Evolutionary conservation across 768 basidiomycete species (phyloP).

Genomic region (Gloeophyllum trabeum): DNA sequence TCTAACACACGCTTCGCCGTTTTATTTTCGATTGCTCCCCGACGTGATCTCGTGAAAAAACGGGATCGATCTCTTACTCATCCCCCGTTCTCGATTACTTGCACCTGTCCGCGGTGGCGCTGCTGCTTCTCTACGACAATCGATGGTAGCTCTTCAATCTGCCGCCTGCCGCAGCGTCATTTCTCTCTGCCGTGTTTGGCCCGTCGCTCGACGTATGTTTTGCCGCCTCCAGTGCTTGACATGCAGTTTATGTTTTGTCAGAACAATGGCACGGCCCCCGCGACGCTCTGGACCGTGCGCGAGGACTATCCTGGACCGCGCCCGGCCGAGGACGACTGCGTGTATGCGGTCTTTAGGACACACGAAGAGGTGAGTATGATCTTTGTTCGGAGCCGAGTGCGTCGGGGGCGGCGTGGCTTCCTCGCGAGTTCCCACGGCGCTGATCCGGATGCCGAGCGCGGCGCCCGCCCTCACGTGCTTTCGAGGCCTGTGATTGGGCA

Average conservation of each 20-base stretch:
- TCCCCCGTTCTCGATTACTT: no score
- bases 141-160: neutral
- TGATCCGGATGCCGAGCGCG: neutral
- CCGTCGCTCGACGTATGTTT: neutral
- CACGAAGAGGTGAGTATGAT: conserved; percentile 47
- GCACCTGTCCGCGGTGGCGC: no score
- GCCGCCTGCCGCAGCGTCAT: neutral
- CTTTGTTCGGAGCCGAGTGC: neutral
- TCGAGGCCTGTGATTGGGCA: neutral
- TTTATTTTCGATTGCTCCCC: no score
- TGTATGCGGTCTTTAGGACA: conserved; percentile 47
- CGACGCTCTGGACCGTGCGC: neutral
- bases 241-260: neutral
- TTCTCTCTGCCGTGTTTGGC: neutral
- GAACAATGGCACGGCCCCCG: neutral
- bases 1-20: no score
- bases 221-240: neutral
- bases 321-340: conserved; percentile 18
- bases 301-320: neutral
- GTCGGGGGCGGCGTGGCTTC: neutral
- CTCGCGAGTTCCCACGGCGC: neutral
- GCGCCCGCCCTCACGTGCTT: neutral
- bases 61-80: no score
- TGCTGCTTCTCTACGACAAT: no score
- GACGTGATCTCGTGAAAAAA: no score